Evolutionary conservation across 2,329 filamentous ascomycete species (phyloP), one percentile per base, ranked within the genome.

Genomic region (Aspergillus tamarii): DNA sequence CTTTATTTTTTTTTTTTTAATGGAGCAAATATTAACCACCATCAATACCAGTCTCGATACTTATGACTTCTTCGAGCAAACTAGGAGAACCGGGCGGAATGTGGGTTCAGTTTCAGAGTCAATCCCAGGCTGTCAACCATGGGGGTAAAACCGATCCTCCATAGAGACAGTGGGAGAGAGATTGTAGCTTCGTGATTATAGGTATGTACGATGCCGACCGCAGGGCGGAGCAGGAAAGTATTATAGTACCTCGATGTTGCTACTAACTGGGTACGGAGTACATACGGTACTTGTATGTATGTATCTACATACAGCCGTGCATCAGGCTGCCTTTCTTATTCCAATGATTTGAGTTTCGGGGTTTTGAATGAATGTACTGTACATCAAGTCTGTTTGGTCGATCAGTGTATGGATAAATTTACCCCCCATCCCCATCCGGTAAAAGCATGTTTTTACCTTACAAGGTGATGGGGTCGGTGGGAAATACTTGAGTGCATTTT

Each of bases 41-140:
- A 55, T 39, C 32, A 55, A 28, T 54, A 19, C 32, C 32, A 55
- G 21, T 39, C 26, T 39, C 52, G 32, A 39, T 23, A 39, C 30
- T 21, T 11, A 21, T 3, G 30, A 45, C 34, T 30, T n/a, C 26
- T 30, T 57, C n/a, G 54, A 39, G 21, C 23, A 7, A 56, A 48
- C n/a, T 26, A 26, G 28, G 45, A 59, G 45, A 34, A 48, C 28
- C 36, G 59, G 10, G 53, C 6, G 60, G 55, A 55, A 62, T 60
- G 50, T 64, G 56, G 63, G n/a, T 60, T 60, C 43, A 36, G 60
- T 60, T 60, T 63, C 60, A 65, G 34, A 14, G 46, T 53, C 43
- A 32, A 21, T 23, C 46, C 34, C 57, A 61, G 28, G 50, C 28
- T 45, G 36, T 62, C 60, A 48, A 58, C 39, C 48, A 57, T 52